Conservation (phyloP, 2,329 filamentous ascomycete genomes). For the Aspergillus arachidicola region DNA sequence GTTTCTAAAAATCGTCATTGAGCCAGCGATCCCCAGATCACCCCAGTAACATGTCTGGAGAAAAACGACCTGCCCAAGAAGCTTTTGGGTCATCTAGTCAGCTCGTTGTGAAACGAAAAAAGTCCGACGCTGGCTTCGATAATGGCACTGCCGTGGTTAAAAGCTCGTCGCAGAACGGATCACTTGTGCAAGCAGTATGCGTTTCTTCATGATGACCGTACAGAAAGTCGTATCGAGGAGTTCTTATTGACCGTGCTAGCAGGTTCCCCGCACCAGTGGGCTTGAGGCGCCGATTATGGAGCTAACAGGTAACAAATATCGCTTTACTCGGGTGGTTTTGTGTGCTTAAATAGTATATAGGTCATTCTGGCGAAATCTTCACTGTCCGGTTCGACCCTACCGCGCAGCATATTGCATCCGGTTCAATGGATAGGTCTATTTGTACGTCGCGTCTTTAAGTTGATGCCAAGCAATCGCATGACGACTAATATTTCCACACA, state of each 20-base stretch:
- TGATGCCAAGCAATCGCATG: not conserved
- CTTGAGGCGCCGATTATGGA: conserved; percentile 94
- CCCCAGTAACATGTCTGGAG: conserved; percentile 70
- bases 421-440: conserved; percentile 91
- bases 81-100: conserved; percentile 74
- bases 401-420: conserved; percentile 87
- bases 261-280: conserved; percentile 78
- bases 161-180: conserved; percentile 59
- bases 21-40: not conserved
- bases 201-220: not conserved
- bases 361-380: conserved; percentile 81
- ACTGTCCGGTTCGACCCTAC: conserved; percentile 86
- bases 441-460: conserved; percentile 55
- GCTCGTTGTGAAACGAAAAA: conserved; percentile 87
- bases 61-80: conserved; percentile 88
- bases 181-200: conserved; percentile 68
- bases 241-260: conserved; percentile 14
- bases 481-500: not conserved
- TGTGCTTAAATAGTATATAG: conserved; percentile 33
- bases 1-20: conserved; percentile 1
- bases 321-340: not conserved
- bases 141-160: conserved; percentile 60
- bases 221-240: not conserved
- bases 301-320: conserved; percentile 63
- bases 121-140: conserved; percentile 63